A percentile compares a stretch with the other conserved stretches of the same genome.
Evolutionary conservation across 2,329 filamentous ascomycete genomes (phyloP).

Genomic region (Claviceps africana): DNA sequence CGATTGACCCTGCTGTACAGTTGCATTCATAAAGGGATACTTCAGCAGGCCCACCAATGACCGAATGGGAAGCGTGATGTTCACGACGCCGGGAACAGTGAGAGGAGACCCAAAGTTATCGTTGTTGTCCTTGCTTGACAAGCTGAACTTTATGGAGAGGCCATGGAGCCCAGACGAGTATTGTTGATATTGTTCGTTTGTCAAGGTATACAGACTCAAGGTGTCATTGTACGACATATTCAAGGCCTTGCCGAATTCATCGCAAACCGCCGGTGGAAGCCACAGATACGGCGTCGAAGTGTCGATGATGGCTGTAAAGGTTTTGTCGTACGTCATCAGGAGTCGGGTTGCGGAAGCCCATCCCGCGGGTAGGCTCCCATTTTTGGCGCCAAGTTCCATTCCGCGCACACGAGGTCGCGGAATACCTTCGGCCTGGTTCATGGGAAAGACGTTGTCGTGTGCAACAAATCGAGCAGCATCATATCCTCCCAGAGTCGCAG

Average conservation of each 20-base stretch:
- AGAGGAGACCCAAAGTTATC: constrained; percentile 37
- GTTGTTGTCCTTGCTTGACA: constrained; percentile 41
- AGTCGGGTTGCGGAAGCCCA: constrained; percentile 26
- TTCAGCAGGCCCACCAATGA: constrained; percentile 36
- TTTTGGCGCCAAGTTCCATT: constrained; percentile 28
- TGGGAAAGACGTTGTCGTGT: constrained; percentile 45
- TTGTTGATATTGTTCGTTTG: constrained; percentile 37
- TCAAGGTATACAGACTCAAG: constrained; percentile 50
- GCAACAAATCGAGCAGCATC: constrained; percentile 47
- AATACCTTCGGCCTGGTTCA: constrained; percentile 40
- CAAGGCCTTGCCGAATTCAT: constrained; percentile 48
- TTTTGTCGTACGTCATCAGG: constrained; percentile 31
- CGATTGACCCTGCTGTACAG: constrained; percentile 29
- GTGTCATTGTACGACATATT: constrained; percentile 51
- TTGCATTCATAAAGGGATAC: constrained; percentile 32
- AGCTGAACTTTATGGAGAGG: constrained; percentile 41
- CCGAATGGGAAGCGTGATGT: constrained; percentile 38
- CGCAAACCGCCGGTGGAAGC: constrained; percentile 46
- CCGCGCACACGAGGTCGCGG: constrained; percentile 48
- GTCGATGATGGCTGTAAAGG: constrained; percentile 43
- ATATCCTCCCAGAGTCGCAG: constrained; percentile 57
- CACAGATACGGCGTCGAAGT: constrained; percentile 51
- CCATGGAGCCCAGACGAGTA: constrained; percentile 27
- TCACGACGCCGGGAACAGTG: constrained; percentile 35
- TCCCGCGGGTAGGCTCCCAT: constrained; percentile 15